Base-by-base conservation (phyloP, 2,329 filamentous ascomycete species). In the Rhinocladiella similis region DNA sequence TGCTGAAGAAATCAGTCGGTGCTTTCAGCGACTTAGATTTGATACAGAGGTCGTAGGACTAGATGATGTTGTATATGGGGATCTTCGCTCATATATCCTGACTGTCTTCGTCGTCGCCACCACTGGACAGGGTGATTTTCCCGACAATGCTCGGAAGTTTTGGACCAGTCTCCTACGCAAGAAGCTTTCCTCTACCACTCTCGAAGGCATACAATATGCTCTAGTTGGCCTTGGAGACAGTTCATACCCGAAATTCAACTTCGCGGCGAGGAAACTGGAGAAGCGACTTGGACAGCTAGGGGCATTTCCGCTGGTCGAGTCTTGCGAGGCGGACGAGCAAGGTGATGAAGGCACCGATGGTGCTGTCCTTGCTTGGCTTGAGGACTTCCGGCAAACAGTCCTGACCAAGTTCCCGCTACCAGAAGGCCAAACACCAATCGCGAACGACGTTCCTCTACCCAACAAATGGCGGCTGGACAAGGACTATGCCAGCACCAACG, bases 201-300 rank as follows among this genome's bases (percentile, higher is more conserved):
- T 99, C 38, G 69, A 77, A 36, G 80, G 81, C 33, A 76, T 96
- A 60, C 80, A 77, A 1, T 97, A 96, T 73, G 87, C 90, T 2
- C 89, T 87, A 0, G 96, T 97, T 77, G 94, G 94, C 0, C 80
- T 97, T 1, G 94, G 94, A 0, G 94, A 99, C 72, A 96, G 89
- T 68, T 96, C 92, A 1, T 99, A 99, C 78, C 82, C 88, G 54
- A 93, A 95, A 87, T 96, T 91, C 73, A 99, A 99, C 75, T 96
- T 90, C 84, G 91, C 93, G 16, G 89, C 89, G 45, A 84, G 91
- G 48, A 96, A 97, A 73, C 79, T 99, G 45, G 85, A 91, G 66
- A 93, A 91, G 65, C 85, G 94, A 14, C 77, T 99, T 33, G 72
- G 87, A 36, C 91, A 96, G 69, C 82, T 99, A 0, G 93, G 93